Evolutionary conservation across 1,284 basidiomycete species (phyloP), one percentile per base, ranked within the genome.

Genomic region (Binderoboletus segoi): DNA sequence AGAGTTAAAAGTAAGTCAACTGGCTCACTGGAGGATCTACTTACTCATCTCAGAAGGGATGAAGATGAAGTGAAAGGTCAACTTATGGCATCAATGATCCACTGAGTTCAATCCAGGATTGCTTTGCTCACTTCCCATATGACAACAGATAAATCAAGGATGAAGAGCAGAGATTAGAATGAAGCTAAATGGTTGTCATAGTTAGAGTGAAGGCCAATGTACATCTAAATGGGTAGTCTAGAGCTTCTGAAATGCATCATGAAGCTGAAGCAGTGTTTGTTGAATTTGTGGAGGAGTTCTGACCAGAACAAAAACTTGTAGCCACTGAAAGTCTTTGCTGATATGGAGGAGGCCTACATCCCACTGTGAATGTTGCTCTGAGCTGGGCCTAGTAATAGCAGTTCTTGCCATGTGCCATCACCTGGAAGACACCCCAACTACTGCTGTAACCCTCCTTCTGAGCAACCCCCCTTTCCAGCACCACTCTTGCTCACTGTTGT

Each of bases 1-100:
- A 1, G 92, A 95, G 67, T 96, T 94, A 78, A 97, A 96, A 0
- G 94, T 97, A 23, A 94, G 81, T 21, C 88, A 86, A 11, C 92
- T 94, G 2, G 93, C 88, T 92, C 93, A 94, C 89, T 93, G 95
- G 2, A 97, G 79, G 16, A 93, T 80, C 85, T 93, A 63, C 43
- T 53, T 48, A 1, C 23, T 8, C 35, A 28, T 18, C 56, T 54
- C 11, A 57, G 49, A 51, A 52, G 18, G 16, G 30, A 33, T 0
- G 32, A 23, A 11, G 37, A 15, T 0, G 45, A 38, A 41, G 57
- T 55, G 37, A 49, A 50, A 16, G 54, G 48, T 37, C 42, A 21
- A 82, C 85, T 66, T 62, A 89, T n/a, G n/a, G n/a, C 88, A 67
- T 91, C 89, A 56, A 90, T 79, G 20, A 89, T 82, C 91, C 89